phyloP scores from a whole-genome alignment of 2,329 filamentous ascomycete genomes.

The Trichoderma sp. region DNA sequence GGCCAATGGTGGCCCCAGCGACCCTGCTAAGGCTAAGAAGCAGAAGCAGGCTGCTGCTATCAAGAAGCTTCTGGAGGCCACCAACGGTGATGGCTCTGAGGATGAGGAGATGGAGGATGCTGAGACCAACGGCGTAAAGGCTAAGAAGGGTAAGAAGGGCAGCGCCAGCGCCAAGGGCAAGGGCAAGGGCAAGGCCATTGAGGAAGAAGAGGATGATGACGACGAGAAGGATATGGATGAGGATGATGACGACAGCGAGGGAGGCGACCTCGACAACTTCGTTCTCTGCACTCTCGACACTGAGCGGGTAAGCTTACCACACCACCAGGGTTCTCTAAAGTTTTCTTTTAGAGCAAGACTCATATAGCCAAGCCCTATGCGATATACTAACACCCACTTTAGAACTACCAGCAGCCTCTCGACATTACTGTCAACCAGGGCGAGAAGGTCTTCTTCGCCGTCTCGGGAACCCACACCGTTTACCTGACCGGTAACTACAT shows the following conservation, averaged over 20 bases:
- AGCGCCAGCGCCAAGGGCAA: constrained; percentile 52
- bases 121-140: constrained; percentile 54
- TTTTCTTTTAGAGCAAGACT: not conserved
- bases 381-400: constrained; percentile 28
- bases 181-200: constrained; percentile 66
- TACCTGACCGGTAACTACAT: constrained; percentile 97
- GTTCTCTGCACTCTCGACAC: constrained; percentile 96
- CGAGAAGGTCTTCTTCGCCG: constrained; percentile 89
- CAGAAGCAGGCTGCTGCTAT: constrained; percentile 73
- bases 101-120: constrained; percentile 74
- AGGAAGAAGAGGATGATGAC: constrained; percentile 58
- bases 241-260: constrained; percentile 60
- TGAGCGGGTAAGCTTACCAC: constrained; percentile 66
- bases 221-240: constrained; percentile 47
- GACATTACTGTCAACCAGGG: constrained; percentile 88
- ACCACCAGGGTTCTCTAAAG: not conserved
- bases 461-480: constrained; percentile 83
- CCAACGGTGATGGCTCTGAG: constrained; percentile 56
- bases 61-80: constrained; percentile 71
- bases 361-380: not conserved
- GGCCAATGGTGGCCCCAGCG: constrained; percentile 83
- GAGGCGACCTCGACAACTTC: constrained; percentile 75
- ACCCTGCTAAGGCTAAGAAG: constrained; percentile 85
- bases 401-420: constrained; percentile 94
- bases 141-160: constrained; percentile 68